Conservation (phyloP, 176 grass and related monocot genomes). For the Phoenix roebelenii region DNA sequence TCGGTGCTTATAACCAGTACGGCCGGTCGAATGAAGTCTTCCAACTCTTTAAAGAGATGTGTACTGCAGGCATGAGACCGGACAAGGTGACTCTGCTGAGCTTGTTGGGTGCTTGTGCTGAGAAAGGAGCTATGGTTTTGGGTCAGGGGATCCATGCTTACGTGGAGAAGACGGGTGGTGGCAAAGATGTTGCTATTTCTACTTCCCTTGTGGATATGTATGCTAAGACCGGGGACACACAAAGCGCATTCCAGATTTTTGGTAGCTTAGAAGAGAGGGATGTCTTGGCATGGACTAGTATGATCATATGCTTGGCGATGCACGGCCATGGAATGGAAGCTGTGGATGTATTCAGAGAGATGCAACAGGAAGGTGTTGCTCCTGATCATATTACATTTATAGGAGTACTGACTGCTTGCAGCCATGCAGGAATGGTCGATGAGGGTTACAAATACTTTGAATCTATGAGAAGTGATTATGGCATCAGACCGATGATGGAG, state of each 20-base stretch:
- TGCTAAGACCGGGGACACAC: constrained; percentile 23
- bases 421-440: constrained; percentile 11
- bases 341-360: constrained; percentile 11
- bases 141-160: constrained; percentile 24
- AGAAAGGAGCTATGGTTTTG: constrained; percentile 7
- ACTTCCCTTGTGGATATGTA: constrained; percentile 41
- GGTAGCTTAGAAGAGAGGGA: constrained; percentile 15
- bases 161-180: constrained; percentile 29
- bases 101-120: constrained; percentile 21
- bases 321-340: constrained; percentile 26
- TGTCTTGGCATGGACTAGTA: constrained; percentile 33
- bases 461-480: background rate
- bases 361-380: background rate
- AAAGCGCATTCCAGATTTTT: constrained; percentile 21
- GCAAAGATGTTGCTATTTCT: constrained; percentile 16
- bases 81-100: constrained; percentile 35
- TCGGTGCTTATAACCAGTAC: constrained; percentile 18
- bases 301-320: constrained; percentile 31
- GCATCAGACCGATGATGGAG: background rate
- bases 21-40: constrained; percentile 16
- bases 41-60: constrained; percentile 20
- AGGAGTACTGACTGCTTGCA: constrained; percentile 4
- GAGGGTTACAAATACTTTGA: background rate
- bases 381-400: constrained; percentile 6
- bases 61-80: constrained; percentile 4